phyloP scores from a whole-genome alignment of 768 basidiomycete species.

The Cystofilobasidium ferigula region DNA sequence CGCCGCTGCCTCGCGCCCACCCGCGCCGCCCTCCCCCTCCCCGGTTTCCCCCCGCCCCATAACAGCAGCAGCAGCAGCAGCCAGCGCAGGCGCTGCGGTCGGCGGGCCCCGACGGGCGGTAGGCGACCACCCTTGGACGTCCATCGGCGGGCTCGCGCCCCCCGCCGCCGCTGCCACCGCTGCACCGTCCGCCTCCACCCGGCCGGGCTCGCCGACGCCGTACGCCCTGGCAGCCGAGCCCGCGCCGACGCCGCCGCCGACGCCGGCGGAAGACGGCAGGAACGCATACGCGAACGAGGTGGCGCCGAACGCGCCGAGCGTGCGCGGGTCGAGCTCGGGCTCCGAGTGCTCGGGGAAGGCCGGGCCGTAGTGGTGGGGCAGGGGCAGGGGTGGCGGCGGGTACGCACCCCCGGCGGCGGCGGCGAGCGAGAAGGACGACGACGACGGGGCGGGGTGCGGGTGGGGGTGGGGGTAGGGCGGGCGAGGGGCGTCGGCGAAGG shows the following conservation, averaged over 20 bases:
- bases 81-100: too few species aligned
- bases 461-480: too few species aligned
- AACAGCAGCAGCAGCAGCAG: too few species aligned
- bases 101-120: too few species aligned
- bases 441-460: not conserved
- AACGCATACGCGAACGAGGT: not conserved
- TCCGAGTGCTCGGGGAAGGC: slow-evolving; percentile 11
- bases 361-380: not conserved
- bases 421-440: not conserved
- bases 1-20: not conserved
- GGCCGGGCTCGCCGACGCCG: not conserved
- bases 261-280: not conserved
- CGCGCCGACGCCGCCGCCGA: not conserved
- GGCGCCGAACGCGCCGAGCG: not conserved
- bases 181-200: not conserved
- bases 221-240: not conserved
- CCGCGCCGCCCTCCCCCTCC: not conserved
- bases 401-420: not conserved
- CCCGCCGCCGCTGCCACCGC: not conserved
- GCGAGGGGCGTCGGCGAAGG: too few species aligned
- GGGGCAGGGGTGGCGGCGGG: not conserved
- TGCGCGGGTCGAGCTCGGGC: slow-evolving; percentile 1
- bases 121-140: not conserved
- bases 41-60: not conserved
- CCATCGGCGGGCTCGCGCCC: not conserved